Conservation (phyloP, 108 stramenopile species). For the Asterionellopsis glacialis region DNA sequence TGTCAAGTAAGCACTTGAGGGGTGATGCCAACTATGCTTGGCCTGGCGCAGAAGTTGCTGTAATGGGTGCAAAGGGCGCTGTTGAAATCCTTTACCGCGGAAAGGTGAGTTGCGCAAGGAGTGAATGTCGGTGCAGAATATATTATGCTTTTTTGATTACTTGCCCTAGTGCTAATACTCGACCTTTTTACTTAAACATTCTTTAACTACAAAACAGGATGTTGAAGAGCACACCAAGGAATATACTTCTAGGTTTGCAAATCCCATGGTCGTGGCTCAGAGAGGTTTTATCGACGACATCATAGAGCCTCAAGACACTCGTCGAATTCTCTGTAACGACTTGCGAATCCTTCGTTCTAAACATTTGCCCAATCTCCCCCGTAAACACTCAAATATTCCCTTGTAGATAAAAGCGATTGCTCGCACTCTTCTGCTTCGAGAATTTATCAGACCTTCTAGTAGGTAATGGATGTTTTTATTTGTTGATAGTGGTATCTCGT, state of each 20-base stretch:
- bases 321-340: constrained; percentile 90
- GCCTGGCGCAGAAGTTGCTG: constrained; percentile 96
- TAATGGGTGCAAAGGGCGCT: constrained; percentile 99
- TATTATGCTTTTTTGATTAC: background rate
- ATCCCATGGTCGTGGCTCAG: constrained; percentile 95
- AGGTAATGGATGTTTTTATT: background rate
- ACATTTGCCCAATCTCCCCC: constrained; percentile 64
- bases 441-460: background rate
- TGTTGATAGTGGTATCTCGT: background rate
- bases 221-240: constrained; percentile 90
- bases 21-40: constrained; percentile 98
- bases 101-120: constrained; percentile 41
- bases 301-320: constrained; percentile 91
- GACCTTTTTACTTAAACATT: background rate
- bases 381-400: constrained; percentile 97
- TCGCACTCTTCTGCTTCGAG: background rate
- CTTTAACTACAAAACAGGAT: constrained; percentile 29
- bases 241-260: constrained; percentile 90
- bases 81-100: constrained; percentile 99
- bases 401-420: constrained; percentile 37
- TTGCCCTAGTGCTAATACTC: background rate
- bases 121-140: background rate
- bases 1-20: constrained; percentile 97
- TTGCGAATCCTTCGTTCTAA: constrained; percentile 86
- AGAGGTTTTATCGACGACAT: constrained; percentile 95